phyloP scores from a whole-genome alignment of 805 yeast genomes.

The Lipomyces spencermartinsiae region DNA sequence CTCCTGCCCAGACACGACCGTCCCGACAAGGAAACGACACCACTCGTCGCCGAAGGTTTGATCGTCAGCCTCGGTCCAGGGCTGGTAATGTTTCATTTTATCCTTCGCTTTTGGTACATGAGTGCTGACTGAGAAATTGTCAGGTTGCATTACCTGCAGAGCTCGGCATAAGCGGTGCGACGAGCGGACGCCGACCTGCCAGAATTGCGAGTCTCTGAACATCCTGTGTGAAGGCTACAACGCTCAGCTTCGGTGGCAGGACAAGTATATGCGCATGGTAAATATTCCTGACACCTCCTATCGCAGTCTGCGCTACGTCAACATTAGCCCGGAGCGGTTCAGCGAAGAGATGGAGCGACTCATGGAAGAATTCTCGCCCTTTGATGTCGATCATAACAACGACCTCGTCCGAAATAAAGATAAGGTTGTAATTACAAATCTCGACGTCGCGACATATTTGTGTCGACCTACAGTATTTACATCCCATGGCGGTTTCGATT shows the following conservation, averaged over 20 bases:
- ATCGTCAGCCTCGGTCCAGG: conserved; percentile 8
- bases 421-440: background rate
- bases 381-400: conserved; percentile 8
- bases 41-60: conserved; percentile 9
- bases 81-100: background rate
- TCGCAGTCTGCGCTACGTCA: conserved; percentile 9
- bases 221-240: conserved; percentile 59
- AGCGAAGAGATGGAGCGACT: conserved; percentile 7
- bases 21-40: background rate
- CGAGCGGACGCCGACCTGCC: conserved; percentile 66
- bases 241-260: conserved; percentile 20
- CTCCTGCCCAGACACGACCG: background rate
- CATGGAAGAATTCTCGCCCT: conserved; percentile 11
- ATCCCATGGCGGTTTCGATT: background rate
- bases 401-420: background rate
- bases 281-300: conserved; percentile 17
- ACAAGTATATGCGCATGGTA: conserved; percentile 6
- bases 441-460: background rate
- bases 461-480: background rate
- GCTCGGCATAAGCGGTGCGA: conserved; percentile 67
- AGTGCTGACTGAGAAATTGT: background rate
- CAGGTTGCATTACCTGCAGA: conserved; percentile 55
- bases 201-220: conserved; percentile 63
- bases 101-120: background rate
- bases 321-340: background rate